Percentiles rank a stretch among this genome's conserved stretches.
Conservation (phyloP, 2,329 filamentous ascomycete genomes). For the Helminthosporium solani region DNA sequence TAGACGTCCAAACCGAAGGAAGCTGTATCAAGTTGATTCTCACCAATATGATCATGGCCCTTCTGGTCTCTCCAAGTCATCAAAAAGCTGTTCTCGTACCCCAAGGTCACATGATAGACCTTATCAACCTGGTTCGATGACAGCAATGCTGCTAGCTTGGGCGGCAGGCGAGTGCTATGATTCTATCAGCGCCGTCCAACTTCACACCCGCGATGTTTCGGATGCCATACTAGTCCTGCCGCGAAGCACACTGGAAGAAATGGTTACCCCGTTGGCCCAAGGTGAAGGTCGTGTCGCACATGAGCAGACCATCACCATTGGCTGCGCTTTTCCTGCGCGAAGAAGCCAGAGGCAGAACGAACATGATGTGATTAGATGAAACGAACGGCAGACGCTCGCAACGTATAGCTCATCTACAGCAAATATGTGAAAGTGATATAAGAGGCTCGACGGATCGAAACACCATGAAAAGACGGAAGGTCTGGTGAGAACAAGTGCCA, state of each 20-base stretch:
- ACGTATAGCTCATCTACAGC: no score
- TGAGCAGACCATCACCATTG: constrained; percentile 4
- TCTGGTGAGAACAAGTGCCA: no score
- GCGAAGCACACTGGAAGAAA: constrained; percentile 35
- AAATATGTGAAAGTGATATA: not conserved
- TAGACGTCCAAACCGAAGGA: no score
- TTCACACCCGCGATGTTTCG: not conserved
- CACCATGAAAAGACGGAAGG: constrained; percentile 7
- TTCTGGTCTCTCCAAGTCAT: constrained; percentile 33
- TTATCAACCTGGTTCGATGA: constrained; percentile 22
- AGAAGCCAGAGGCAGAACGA: constrained; percentile 3
- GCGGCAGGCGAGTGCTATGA: constrained; percentile 28
- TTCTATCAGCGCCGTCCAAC: not conserved
- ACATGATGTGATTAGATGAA: constrained; percentile 2
- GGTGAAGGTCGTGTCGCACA: constrained; percentile 37
- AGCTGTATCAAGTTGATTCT: not conserved
- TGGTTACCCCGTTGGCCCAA: constrained; percentile 40
- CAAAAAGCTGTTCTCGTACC: constrained; percentile 37
- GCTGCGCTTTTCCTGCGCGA: not conserved
- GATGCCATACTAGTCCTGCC: constrained; percentile 26
- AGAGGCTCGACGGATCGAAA: constrained; percentile 5
- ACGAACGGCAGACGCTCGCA: no score
- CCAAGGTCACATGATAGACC: constrained; percentile 34
- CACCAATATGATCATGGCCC: constrained; percentile 27
- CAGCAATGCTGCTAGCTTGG: constrained; percentile 28